Evolutionary conservation across 495 filamentous ascomycete genomes (phyloP).

Genomic region (Penicillium pancosmium): DNA sequence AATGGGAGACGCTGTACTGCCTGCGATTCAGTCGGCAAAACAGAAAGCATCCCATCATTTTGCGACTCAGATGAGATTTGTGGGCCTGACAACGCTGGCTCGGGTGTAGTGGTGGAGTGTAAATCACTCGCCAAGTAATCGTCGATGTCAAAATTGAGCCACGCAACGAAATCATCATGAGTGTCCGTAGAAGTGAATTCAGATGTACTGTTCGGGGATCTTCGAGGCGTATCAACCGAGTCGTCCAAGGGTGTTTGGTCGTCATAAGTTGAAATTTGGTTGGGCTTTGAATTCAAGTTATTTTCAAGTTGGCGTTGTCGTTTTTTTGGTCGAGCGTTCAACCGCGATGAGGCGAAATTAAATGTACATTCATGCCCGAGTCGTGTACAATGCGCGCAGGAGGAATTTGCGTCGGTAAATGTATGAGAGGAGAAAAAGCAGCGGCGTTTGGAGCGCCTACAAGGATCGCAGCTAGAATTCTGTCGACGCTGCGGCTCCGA

Average conservation of each 20-base stretch:
- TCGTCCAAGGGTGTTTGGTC: neutral
- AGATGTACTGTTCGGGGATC: neutral
- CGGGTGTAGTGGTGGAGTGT: neutral
- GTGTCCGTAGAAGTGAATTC: neutral
- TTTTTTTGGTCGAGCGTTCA: neutral
- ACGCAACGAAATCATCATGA: conserved; percentile 9
- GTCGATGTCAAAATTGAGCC: conserved; percentile 21
- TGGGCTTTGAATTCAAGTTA: neutral
- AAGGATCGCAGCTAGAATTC: conserved; percentile 32
- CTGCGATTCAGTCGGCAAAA: neutral
- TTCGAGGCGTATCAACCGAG: neutral
- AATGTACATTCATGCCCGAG: conserved; percentile 30
- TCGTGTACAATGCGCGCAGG: conserved; percentile 26
- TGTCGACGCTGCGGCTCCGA: conserved; percentile 23
- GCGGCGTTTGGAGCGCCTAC: conserved; percentile 31
- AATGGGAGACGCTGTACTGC: neutral
- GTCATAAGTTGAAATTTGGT: neutral
- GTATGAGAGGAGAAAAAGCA: conserved; percentile 17
- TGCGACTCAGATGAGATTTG: neutral
- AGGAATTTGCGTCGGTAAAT: neutral
- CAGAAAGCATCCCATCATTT: neutral
- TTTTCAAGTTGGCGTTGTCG: conserved; percentile 6
- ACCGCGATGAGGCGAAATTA: conserved; percentile 21
- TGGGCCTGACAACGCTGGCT: neutral
- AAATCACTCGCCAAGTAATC: neutral